These are phyloP conservation scores for Chaetothyriales sp. DNA, from an alignment of 2,329 filamentous ascomycete genomes.

Conservation along the genomic window DNA sequence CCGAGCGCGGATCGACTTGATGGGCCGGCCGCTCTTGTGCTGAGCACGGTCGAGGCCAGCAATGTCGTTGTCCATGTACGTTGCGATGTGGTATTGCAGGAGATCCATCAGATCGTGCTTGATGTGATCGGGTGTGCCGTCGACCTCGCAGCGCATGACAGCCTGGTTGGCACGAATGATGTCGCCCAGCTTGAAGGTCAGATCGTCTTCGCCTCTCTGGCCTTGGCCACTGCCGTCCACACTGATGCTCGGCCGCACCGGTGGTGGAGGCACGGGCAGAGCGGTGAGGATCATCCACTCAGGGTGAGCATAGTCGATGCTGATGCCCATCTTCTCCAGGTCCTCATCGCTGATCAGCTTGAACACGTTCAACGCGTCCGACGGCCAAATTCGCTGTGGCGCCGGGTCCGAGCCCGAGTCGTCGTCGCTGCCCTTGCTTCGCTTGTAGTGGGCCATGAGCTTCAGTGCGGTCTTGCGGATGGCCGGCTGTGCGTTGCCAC, in stretches of 20 bases:
- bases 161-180: constrained; percentile 97
- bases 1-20: constrained; percentile 92
- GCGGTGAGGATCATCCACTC: constrained; percentile 98
- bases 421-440: constrained; percentile 55
- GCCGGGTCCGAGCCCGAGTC: constrained; percentile 62
- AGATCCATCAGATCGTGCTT: constrained; percentile 80
- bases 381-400: constrained; percentile 68
- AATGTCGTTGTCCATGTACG: constrained; percentile 99
- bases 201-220: constrained; percentile 90
- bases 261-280: constrained; percentile 84
- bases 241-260: constrained; percentile 90
- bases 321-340: constrained; percentile 75
- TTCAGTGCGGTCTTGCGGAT: constrained; percentile 79
- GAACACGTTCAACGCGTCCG: constrained; percentile 75
- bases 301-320: constrained; percentile 84
- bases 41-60: constrained; percentile 86
- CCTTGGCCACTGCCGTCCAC: constrained; percentile 90
- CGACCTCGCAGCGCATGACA: constrained; percentile 76
- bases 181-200: constrained; percentile 98
- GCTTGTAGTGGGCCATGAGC: constrained; percentile 62
- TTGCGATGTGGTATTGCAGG: constrained; percentile 94
- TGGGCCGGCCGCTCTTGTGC: constrained; percentile 90
- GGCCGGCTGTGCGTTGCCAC: constrained; percentile 78
- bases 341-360: constrained; percentile 71
- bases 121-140: constrained; percentile 85